These are phyloP conservation scores for Neofusicoccum umdonicola DNA, from an alignment of 2,329 filamentous ascomycete species.

Conservation along the genomic window DNA sequence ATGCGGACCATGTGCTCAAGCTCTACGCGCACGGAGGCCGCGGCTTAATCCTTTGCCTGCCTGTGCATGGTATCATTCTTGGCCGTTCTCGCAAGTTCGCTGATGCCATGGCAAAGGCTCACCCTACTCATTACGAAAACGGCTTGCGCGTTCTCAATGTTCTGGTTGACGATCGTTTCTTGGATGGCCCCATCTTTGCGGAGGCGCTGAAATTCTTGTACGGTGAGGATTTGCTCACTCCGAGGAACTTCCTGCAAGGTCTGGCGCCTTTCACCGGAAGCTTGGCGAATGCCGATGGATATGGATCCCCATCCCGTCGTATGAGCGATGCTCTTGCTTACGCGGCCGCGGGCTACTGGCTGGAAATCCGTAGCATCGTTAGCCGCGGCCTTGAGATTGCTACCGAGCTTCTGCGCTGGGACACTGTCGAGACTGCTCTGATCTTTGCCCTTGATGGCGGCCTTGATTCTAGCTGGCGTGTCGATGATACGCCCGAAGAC, in stretches of 20 bases:
- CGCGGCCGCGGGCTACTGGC: slow-evolving; percentile 59
- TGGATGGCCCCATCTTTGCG: slow-evolving; percentile 22
- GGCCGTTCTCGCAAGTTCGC: slow-evolving; percentile 34
- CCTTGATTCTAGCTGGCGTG: slow-evolving; percentile 36
- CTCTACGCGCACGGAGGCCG: slow-evolving; percentile 27
- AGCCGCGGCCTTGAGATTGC: slow-evolving; percentile 61
- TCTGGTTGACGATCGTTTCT: slow-evolving; percentile 10
- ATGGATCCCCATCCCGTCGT: slow-evolving; percentile 32
- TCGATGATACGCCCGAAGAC: slow-evolving; percentile 25
- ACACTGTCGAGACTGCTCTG: slow-evolving; percentile 60
- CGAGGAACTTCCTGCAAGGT: slow-evolving; percentile 30
- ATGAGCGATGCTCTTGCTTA: slow-evolving; percentile 54
- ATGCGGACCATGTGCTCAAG: slow-evolving; percentile 37
- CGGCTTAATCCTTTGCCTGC: slow-evolving; percentile 29
- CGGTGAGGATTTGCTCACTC: slow-evolving; percentile 31
- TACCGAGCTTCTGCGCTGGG: slow-evolving; percentile 58
- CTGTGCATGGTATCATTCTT: slow-evolving; percentile 35
- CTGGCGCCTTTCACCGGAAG: slow-evolving; percentile 29
- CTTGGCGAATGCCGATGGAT: slow-evolving; percentile 23
- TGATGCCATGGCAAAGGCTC: slow-evolving; percentile 25
- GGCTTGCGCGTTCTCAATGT: slow-evolving; percentile 15
- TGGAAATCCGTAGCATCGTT: slow-evolving; percentile 56
- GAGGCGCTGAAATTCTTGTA: slow-evolving; percentile 39
- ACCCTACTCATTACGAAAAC: background rate
- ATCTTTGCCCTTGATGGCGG: slow-evolving; percentile 57